Evolutionary conservation across 768 basidiomycete species (phyloP).

Genomic region (Kwoniella sp.): DNA sequence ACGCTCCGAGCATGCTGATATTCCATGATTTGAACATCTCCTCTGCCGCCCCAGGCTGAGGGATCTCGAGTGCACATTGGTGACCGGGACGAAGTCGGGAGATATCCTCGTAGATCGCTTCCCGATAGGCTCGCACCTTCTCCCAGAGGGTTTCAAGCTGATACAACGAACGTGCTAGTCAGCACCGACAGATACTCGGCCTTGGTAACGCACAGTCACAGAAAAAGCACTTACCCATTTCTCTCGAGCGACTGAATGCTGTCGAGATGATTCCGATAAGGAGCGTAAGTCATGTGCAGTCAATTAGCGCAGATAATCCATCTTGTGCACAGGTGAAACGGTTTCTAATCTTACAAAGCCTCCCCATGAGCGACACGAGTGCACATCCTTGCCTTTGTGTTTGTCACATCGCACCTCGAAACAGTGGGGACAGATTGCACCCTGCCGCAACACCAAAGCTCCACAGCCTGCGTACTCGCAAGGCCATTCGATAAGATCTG

Average conservation of each 20-base stretch:
- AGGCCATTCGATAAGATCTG: slow-evolving; percentile 14
- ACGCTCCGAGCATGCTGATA: no score
- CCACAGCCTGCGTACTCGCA: slow-evolving; percentile 1
- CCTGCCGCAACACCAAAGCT: neutral
- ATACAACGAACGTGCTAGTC: neutral
- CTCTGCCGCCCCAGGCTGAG: neutral
- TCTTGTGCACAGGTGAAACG: no score
- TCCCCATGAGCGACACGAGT: neutral
- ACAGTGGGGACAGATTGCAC: slow-evolving; percentile 8
- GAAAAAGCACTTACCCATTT: neutral
- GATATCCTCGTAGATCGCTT: neutral
- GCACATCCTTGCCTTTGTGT: neutral
- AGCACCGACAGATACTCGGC: no score
- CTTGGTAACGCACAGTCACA: neutral
- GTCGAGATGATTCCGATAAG: no score
- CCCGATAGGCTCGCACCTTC: neutral
- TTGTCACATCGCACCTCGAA: slow-evolving; percentile 5
- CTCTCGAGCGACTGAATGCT: no score
- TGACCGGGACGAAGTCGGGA: slow-evolving; percentile 9
- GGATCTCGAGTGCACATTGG: slow-evolving; percentile 1
- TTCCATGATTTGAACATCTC: neutral
- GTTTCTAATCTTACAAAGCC: neutral
- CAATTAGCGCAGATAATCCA: no score
- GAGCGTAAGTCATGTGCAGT: no score
- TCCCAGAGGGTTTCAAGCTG: neutral